Conservation (phyloP, 257 asterid genomes). For the Misopates orontium region DNA sequence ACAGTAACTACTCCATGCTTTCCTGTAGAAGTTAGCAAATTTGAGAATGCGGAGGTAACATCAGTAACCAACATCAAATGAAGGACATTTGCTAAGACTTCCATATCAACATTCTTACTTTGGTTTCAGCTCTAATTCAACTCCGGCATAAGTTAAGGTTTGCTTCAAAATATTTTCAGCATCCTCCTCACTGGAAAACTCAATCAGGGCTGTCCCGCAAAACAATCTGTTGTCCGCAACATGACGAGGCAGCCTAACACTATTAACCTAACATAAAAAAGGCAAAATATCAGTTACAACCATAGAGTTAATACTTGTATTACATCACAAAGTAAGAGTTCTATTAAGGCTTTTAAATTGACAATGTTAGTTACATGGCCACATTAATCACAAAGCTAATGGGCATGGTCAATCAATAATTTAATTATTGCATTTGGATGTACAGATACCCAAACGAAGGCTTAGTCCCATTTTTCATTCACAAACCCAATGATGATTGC, state of each 20-base stretch:
- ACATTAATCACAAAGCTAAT: too few species aligned
- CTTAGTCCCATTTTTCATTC: not conserved
- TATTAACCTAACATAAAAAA: conserved; percentile 66
- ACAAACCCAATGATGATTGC: not conserved
- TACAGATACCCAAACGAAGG: not conserved
- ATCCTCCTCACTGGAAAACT: conserved; percentile 86
- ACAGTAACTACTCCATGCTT: not conserved
- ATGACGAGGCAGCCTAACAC: conserved; percentile 98
- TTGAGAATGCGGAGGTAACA: not conserved
- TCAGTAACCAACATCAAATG: conserved; percentile 15
- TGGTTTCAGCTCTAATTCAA: conserved; percentile 72
- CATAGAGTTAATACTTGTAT: not conserved
- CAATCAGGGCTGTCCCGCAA: conserved; percentile 87
- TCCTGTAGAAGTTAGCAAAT: not conserved
- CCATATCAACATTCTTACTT: conserved; percentile 51
- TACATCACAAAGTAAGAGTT: conserved; percentile 3
- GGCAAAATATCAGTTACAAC: not conserved
- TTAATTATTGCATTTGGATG: not conserved
- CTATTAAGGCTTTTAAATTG: not conserved
- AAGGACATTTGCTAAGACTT: not conserved
- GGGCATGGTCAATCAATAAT: not conserved
- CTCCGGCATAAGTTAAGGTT: conserved; percentile 68
- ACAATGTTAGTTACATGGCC: not conserved
- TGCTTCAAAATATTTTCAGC: conserved; percentile 65
- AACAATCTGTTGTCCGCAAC: conserved; percentile 80